Conservation (phyloP, 2,329 filamentous ascomycete genomes). For the Claviceps spartinae region DNA sequence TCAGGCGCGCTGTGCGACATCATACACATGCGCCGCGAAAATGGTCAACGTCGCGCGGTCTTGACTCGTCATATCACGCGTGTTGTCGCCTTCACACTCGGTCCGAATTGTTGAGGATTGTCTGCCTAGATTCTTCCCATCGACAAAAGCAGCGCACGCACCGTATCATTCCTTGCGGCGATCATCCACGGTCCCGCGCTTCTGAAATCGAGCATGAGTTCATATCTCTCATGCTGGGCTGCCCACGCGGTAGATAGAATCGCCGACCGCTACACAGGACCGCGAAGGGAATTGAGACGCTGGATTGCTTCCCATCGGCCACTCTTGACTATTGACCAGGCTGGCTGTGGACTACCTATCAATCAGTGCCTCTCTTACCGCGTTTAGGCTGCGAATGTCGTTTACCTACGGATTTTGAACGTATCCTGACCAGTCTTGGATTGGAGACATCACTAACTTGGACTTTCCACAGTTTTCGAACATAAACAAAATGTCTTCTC, state of each 20-base stretch:
- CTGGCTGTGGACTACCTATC: too few relatives aligned
- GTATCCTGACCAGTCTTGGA: background rate
- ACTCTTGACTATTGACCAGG: too few relatives aligned
- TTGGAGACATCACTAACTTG: background rate
- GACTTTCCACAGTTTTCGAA: background rate
- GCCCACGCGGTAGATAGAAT: background rate
- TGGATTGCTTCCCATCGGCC: too few relatives aligned
- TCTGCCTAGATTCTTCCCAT: background rate
- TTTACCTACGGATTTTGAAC: background rate
- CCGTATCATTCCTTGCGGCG: too few relatives aligned
- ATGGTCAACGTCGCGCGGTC: background rate
- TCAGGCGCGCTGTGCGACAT: background rate
- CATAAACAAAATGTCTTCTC: constrained; percentile 51
- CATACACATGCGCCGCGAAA: background rate
- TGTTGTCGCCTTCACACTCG: background rate
- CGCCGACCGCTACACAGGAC: too few relatives aligned
- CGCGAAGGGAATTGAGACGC: too few relatives aligned
- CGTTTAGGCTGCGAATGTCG: background rate
- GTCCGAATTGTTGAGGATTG: background rate
- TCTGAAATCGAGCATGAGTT: background rate
- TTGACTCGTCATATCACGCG: background rate
- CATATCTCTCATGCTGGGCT: background rate
- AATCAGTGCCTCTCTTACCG: background rate
- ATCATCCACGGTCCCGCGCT: too few relatives aligned
- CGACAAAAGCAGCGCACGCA: too few relatives aligned